phyloP scores from a whole-genome alignment of 129 eudicot genomes.

The Ambrosia trifida region DNA sequence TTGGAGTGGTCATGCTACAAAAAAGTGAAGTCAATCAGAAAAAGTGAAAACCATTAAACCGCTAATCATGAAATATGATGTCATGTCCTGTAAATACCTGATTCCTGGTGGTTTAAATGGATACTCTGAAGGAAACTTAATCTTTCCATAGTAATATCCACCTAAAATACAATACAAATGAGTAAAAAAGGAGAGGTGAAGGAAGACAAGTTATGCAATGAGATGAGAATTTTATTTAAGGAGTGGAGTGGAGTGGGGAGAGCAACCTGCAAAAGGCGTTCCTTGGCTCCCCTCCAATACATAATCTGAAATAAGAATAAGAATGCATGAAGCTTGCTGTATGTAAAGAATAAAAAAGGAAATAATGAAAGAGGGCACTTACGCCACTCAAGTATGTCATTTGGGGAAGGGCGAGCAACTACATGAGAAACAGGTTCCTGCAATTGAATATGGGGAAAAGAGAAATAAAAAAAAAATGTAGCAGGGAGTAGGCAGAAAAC shows the following conservation, averaged over 20 bases:
- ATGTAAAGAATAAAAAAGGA: neutral
- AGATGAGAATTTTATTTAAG: neutral
- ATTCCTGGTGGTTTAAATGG: slow-evolving; percentile 98
- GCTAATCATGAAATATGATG: slow-evolving; percentile 11
- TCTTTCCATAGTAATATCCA: slow-evolving; percentile 97
- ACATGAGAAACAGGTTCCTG: slow-evolving; percentile 97
- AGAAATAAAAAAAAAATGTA: neutral
- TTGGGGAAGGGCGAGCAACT: slow-evolving; percentile 93
- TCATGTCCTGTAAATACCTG: slow-evolving; percentile 43
- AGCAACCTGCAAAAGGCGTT: slow-evolving; percentile 95
- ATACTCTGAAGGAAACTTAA: slow-evolving; percentile 92
- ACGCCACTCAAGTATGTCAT: slow-evolving; percentile 99
- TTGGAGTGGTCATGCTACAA: slow-evolving; percentile 95
- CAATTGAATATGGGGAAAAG: slow-evolving; percentile 15
- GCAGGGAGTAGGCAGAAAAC: neutral
- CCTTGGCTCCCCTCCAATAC: slow-evolving; percentile 96
- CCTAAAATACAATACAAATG: slow-evolving; percentile 48
- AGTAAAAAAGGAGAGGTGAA: neutral
- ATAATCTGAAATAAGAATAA: slow-evolving; percentile 63
- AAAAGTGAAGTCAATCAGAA: slow-evolving; percentile 3
- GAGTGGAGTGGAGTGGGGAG: neutral
- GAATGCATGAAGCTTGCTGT: neutral
- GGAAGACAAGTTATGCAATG: neutral
- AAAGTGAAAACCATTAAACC: slow-evolving; percentile 2
- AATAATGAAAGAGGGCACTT: slow-evolving; percentile 37